These are phyloP conservation scores for Penicillium desertorum DNA, from an alignment of 495 filamentous ascomycete genomes.

Conservation along the genomic window DNA sequence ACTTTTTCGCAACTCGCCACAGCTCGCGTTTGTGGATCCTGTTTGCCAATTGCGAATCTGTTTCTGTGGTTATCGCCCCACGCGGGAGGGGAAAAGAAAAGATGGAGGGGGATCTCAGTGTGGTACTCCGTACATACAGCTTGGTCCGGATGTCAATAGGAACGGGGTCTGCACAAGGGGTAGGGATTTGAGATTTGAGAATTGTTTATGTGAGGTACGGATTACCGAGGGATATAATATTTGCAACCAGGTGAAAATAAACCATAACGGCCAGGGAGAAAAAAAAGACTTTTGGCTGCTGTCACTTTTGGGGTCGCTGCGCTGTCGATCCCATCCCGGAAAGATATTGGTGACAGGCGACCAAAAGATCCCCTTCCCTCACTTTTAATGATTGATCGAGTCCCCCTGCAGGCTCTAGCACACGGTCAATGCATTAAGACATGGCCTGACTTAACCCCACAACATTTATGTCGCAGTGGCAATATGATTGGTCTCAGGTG, in stretches of 20 bases:
- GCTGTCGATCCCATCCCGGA: constrained; percentile 34
- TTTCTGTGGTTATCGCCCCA: constrained; percentile 23
- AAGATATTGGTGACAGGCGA: constrained; percentile 25
- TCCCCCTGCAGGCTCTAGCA: constrained; percentile 25
- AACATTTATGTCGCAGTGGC: constrained; percentile 8
- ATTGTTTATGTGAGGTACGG: neutral
- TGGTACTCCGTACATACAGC: neutral
- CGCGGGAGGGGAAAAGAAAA: constrained; percentile 21
- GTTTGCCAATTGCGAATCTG: constrained; percentile 21
- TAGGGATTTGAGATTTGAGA: constrained; percentile 2
- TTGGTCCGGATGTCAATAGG: constrained; percentile 9
- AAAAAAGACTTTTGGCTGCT: constrained; percentile 22
- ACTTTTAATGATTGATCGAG: constrained; percentile 22
- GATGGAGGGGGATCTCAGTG: constrained; percentile 8
- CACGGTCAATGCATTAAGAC: constrained; percentile 35
- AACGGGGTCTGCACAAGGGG: constrained; percentile 3
- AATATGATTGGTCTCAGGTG: constrained; percentile 23
- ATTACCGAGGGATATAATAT: neutral
- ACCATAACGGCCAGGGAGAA: constrained; percentile 3
- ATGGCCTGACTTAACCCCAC: constrained; percentile 26
- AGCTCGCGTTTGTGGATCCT: constrained; percentile 32
- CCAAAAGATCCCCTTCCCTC: constrained; percentile 5
- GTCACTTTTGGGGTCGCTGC: constrained; percentile 34
- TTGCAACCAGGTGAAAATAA: constrained; percentile 4
- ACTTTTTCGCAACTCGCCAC: constrained; percentile 10